Evolutionary conservation across 2,329 filamentous ascomycete genomes (phyloP), one percentile per base, ranked within the genome.

Genomic region (Alternaria sp.): DNA sequence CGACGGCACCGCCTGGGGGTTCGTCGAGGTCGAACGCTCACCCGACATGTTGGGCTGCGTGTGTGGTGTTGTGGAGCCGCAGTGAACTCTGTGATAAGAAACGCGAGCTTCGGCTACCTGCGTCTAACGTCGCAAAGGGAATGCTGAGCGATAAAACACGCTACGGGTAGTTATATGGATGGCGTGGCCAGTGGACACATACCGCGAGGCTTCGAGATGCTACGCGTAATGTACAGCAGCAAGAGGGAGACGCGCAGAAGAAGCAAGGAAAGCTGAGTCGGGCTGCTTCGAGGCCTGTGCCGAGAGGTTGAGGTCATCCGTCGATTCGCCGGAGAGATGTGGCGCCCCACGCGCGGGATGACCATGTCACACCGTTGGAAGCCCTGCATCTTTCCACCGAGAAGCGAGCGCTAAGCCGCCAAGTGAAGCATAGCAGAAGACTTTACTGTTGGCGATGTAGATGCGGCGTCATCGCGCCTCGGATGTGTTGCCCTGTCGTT

Each of bases 251-350:
- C 51, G 62, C 55, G 58, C 47, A 61, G 63, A 60, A 43, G 45
- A 60, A 50, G 51, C 28, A 63, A 56, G 41, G 21, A 56, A 47
- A 50, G 60, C 58, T 58, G 47, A 55, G 54, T 64, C 47, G 56
- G 61, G 51, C 57, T 57, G 68, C 56, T 45, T 58, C 57, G 64
- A 64, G 56, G 61, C 69, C 55, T 61, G 67, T 63, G 68, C 68
- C 58, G 61, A 66, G 59, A 65, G 58, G 30, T 59, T 75, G 73
- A 74, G 65, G 71, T 75, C 72, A 74, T 73, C 71, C 66, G 70
- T 55, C 65, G 49, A 53, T 37, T 53, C 30, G 49, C 20, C 28
- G 28, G 49, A 53, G 49, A 53, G 20, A 41, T 37, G 49, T 53
- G 49, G 49, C 49, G 49, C 49, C 49, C 49, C 49, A 53, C 28